Base-by-base conservation (phyloP, 176 grass and related monocot species). In the Zoysia japonica region DNA sequence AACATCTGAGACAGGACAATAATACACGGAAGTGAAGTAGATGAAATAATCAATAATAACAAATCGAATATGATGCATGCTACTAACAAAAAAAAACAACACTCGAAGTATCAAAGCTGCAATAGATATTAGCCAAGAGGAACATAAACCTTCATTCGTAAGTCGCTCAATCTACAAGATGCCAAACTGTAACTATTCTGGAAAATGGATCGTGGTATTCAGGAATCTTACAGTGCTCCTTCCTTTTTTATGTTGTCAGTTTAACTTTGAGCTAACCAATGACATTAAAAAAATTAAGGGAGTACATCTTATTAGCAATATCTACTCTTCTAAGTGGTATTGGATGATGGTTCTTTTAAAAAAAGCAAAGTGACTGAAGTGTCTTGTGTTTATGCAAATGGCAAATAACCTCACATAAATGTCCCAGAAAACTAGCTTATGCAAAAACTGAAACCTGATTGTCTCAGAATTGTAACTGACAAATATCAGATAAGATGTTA, bases 1-100 rank as follows among this genome's bases (percentile, higher is more conserved):
- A 98, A 98, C 95, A 98, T 98, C 96, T 98, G 89, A 71, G 72
- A 83, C 9, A 65, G 5, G 20, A 54, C 9, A 85, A 71, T 12
- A 16, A 41, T 15, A 53, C n/a, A 77, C 36, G 67, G 6, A 76
- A 71, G 44, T 53, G 60, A 78, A 61, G 20, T 28, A 28, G 7
- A 76, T 42, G 19, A 19, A 80, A 3, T 3, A 4, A 59, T 63
- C 47, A 17, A 44, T 39, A 74, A 72, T 47, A 71, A 15, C 50
- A 59, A 59, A 41, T 47, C 35, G 2, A 47, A 86, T 64, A 78
- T 72, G n/a, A 53, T 68, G 36, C 48, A 15, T 46, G 59, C 6
- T 40, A 46, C 20, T 44, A 43, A 38, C 28, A 28, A 16, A 42
- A 66, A 52, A 28, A 28, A 28, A 28, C 28, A 28, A 28, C 28